A percentile compares a stretch with the other conserved stretches of the same genome.
These are phyloP conservation scores for Aspergillus hortae DNA, from an alignment of 2,329 filamentous ascomycete genomes.

Conservation along the genomic window DNA sequence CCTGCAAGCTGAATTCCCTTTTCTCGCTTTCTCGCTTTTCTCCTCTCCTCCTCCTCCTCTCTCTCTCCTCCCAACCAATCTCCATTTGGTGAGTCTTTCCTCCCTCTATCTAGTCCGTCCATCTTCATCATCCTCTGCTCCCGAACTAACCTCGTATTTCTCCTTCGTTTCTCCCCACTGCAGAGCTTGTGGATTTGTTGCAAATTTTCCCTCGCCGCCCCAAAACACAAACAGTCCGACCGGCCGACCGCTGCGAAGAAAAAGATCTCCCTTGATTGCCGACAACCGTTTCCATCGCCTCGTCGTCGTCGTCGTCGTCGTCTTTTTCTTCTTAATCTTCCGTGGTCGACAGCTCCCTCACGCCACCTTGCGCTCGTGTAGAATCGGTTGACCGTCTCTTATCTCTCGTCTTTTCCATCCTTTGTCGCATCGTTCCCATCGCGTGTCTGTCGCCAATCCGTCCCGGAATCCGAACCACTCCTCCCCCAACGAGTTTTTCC, in stretches of 20 bases:
- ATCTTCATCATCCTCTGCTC: neutral
- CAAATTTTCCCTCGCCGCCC: neutral
- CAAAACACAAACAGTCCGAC: neutral
- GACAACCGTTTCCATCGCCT: constrained; percentile 8
- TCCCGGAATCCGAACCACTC: too few relatives aligned
- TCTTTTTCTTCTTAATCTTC: constrained; percentile 6
- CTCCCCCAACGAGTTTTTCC: neutral
- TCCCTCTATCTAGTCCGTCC: neutral
- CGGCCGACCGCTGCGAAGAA: neutral
- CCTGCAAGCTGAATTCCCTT: neutral
- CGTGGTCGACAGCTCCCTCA: constrained; percentile 6
- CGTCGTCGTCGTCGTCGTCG: constrained; percentile 6
- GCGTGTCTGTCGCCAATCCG: neutral
- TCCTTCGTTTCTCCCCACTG: neutral
- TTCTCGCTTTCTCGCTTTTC: neutral
- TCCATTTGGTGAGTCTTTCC: neutral
- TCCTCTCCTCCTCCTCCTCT: constrained; percentile 5
- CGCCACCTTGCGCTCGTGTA: constrained; percentile 2
- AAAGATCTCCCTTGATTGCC: constrained; percentile 19
- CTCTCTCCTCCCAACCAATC: neutral
- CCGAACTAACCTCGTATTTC: neutral
- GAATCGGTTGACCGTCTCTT: neutral
- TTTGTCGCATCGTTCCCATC: constrained; percentile 2
- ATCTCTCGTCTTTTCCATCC: neutral
- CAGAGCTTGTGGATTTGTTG: neutral